These are phyloP conservation scores for Lactarius sanguifluus DNA, from an alignment of 768 basidiomycete genomes.

Conservation along the genomic window DNA sequence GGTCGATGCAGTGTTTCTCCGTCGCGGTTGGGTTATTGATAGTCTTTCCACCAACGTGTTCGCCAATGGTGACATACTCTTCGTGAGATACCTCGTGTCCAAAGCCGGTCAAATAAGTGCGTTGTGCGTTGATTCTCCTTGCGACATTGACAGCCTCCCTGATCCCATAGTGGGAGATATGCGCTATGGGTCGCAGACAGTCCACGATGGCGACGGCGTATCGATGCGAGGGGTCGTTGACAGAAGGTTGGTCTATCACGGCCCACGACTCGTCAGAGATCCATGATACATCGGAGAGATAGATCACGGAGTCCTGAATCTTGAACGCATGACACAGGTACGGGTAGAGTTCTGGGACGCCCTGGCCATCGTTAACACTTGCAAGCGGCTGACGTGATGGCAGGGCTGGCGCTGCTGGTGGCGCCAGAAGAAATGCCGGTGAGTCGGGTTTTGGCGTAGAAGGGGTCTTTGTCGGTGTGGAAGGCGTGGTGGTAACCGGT, in stretches of 20 bases:
- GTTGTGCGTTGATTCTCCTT: slow-evolving; percentile 53
- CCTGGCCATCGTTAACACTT: slow-evolving; percentile 7
- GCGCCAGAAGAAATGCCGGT: slow-evolving; percentile 5
- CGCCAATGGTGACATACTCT: slow-evolving; percentile 67
- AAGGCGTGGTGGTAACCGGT: slow-evolving; percentile 39
- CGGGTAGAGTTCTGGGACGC: slow-evolving; percentile 45
- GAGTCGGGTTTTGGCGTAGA: slow-evolving; percentile 27
- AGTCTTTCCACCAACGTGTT: slow-evolving; percentile 44
- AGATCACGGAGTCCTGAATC: slow-evolving; percentile 63
- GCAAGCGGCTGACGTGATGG: slow-evolving; percentile 18
- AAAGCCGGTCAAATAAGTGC: slow-evolving; percentile 75
- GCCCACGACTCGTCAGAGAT: slow-evolving; percentile 76
- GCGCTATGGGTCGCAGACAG: slow-evolving; percentile 62
- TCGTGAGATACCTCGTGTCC: slow-evolving; percentile 77
- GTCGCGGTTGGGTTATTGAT: slow-evolving; percentile 34
- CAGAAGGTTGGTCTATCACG: slow-evolving; percentile 39
- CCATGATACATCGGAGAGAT: slow-evolving; percentile 80
- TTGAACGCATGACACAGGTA: slow-evolving; percentile 71
- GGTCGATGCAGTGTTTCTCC: slow-evolving; percentile 45
- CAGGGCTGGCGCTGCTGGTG: not conserved
- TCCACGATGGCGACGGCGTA: slow-evolving; percentile 71
- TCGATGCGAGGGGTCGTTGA: slow-evolving; percentile 32
- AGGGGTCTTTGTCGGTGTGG: slow-evolving; percentile 34
- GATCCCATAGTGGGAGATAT: slow-evolving; percentile 83
- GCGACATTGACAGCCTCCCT: slow-evolving; percentile 56